Conservation (phyloP, 2,329 filamentous ascomycete genomes). For the Penicillium hordei region DNA sequence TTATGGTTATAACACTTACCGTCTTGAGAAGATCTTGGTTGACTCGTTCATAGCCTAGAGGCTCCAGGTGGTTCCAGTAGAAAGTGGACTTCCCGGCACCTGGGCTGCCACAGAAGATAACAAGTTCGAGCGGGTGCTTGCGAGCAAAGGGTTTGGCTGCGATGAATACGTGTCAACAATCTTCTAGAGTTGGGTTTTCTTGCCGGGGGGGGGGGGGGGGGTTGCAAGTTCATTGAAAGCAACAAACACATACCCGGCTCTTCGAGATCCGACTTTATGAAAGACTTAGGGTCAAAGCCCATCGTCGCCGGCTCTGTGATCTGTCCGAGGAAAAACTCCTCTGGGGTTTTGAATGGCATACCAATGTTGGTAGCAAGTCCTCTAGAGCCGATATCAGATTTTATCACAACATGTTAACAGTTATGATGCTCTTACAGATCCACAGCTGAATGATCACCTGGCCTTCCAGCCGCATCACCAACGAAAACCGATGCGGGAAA, state of each 20-base stretch:
- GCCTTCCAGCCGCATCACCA: slow-evolving; percentile 71
- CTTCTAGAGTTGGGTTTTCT: background rate
- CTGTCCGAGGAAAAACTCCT: slow-evolving; percentile 82
- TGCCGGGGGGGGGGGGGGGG: too few species aligned
- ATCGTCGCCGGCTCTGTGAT: slow-evolving; percentile 64
- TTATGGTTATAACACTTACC: slow-evolving; percentile 33
- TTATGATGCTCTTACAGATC: slow-evolving; percentile 50
- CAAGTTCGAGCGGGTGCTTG: slow-evolving; percentile 67
- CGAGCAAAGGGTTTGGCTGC: slow-evolving; percentile 51
- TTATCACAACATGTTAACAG: slow-evolving; percentile 6
- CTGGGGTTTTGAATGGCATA: slow-evolving; percentile 78
- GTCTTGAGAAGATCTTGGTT: slow-evolving; percentile 89
- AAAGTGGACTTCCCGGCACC: slow-evolving; percentile 91
- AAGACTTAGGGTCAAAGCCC: slow-evolving; percentile 67
- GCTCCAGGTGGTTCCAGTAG: slow-evolving; percentile 74
- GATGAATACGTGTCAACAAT: background rate
- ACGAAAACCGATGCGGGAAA: slow-evolving; percentile 75
- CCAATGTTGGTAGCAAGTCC: slow-evolving; percentile 85
- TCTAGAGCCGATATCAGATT: slow-evolving; percentile 42
- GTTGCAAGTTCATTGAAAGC: background rate
- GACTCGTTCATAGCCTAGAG: slow-evolving; percentile 76
- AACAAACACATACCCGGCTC: slow-evolving; percentile 35
- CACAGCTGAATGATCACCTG: slow-evolving; percentile 59
- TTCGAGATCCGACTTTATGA: slow-evolving; percentile 43
- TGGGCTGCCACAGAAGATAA: slow-evolving; percentile 85